These are phyloP conservation scores for Huiozyma sinensis DNA, from an alignment of 805 yeast genomes.

Conservation along the genomic window DNA sequence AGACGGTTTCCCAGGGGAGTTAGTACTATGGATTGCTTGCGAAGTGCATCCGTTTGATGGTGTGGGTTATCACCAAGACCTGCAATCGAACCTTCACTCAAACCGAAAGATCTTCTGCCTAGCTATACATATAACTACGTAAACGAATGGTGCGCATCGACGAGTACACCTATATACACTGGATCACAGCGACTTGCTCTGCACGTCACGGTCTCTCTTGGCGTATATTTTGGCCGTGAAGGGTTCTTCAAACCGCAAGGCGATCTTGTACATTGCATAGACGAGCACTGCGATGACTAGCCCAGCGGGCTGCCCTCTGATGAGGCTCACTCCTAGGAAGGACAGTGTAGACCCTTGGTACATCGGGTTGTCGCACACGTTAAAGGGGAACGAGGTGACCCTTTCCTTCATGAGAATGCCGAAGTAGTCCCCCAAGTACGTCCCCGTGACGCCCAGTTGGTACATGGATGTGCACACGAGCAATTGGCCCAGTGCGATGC, in stretches of 20 bases:
- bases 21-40: no score
- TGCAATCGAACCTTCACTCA: no score
- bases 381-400: constrained; percentile 90
- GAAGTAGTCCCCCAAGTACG: constrained; percentile 94
- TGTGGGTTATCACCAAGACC: no score
- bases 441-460: constrained; percentile 88
- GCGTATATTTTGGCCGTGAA: constrained; percentile 88
- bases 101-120: no score
- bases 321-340: constrained; percentile 83
- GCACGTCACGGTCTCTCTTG: constrained; percentile 33
- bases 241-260: constrained; percentile 87
- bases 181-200: constrained; percentile 1
- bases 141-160: no score
- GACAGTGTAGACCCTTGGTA: constrained; percentile 85
- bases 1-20: no score
- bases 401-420: constrained; percentile 88
- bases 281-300: constrained; percentile 62
- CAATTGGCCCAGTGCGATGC: constrained; percentile 55
- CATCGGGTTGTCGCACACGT: constrained; percentile 88
- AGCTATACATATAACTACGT: no score
- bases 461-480: constrained; percentile 83
- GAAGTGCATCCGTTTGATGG: no score
- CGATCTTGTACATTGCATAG: constrained; percentile 70
- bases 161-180: no score
- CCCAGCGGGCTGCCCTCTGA: constrained; percentile 87